Base-by-base conservation (phyloP, 2,329 filamentous ascomycete species). In the Hirsutella minnesotensis region DNA sequence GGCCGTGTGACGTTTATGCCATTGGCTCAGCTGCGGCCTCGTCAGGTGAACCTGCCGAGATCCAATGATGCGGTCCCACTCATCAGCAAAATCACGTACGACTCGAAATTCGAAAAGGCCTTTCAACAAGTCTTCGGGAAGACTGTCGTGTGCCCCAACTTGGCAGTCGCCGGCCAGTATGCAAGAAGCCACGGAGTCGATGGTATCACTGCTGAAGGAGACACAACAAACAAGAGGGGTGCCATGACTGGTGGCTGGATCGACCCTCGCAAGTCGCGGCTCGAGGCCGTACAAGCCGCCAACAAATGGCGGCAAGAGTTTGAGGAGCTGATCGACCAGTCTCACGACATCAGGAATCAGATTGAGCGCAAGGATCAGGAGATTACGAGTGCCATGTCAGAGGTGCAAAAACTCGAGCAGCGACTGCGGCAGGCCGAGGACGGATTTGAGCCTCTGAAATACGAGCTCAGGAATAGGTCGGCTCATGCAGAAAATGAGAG, bases 121-220 rank as follows among this genome's bases (percentile, higher is more conserved):
- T 92, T 98, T 60, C 81, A 86, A 56, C 89, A 95, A 58, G 87
- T 98, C 1, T 98, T 98, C 63, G 92, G 89, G 38, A 94, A 87
- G 62, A 92, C 87, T 0, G 87, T 98, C 41, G 83, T 98, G 44
- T 96, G 92, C 52, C 89, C 90, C 3, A 94, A 87, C 51, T 68
- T 98, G 48, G 78, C 85, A 39, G 78, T 95, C 45, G 92, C 89
- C 39, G 79, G 84, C 12, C 88, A 95, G 56, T 95, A 95, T 58
- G 86, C 92, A 19, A 79, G 90, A 55, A 94, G 85, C 53, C 90
- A 96, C 55, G 85, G 85, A 16, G 81, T 96, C 20, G 88, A 88
- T 53, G 89, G 87, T 29, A 95, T 98, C 51, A 98, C 92, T 0
- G 84, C 86, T 3, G 89, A 96, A 44, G 92, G 92, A 61, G 90